A percentile compares a stretch with the other conserved stretches of the same genome.
These are phyloP conservation scores for Apiotrichum laibachii DNA, from an alignment of 1,284 basidiomycete species.

Conservation along the genomic window DNA sequence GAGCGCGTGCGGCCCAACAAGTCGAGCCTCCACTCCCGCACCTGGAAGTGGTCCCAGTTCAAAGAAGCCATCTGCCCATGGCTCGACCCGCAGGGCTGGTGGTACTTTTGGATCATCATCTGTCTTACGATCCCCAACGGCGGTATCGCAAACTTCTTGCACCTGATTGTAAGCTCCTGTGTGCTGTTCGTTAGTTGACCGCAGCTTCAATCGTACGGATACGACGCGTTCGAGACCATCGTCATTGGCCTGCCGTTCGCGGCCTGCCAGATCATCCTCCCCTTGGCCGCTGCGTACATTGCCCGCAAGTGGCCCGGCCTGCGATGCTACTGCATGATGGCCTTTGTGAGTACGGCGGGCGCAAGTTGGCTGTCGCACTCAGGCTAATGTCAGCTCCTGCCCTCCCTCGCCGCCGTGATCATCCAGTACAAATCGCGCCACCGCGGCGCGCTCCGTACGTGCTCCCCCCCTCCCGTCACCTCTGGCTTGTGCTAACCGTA, in stretches of 20 bases:
- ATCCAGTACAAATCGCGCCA: conserved; percentile 27
- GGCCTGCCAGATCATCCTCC: conserved; percentile 34
- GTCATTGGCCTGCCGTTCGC: conserved; percentile 37
- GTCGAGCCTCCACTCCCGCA: conserved; percentile 30
- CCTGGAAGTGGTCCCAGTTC: conserved; percentile 43
- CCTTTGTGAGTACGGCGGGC: neutral
- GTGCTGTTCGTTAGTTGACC: neutral
- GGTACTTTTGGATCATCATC: conserved; percentile 16
- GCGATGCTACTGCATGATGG: conserved; percentile 30
- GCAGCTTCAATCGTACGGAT: conserved; percentile 39
- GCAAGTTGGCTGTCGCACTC: neutral
- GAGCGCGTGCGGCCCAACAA: conserved; percentile 43
- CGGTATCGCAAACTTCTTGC: conserved; percentile 25
- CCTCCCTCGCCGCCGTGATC: conserved; percentile 24
- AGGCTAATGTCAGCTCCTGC: conserved; percentile 25
- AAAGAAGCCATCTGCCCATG: conserved; percentile 36
- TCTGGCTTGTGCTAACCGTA: conserved; percentile 12
- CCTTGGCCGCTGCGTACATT: conserved; percentile 32
- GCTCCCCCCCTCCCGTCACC: neutral
- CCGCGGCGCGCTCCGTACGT: conserved; percentile 30
- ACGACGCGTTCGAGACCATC: conserved; percentile 36
- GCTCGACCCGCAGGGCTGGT: conserved; percentile 35
- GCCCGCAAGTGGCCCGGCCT: conserved; percentile 25
- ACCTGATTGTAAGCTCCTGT: conserved; percentile 21
- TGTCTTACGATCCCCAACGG: conserved; percentile 32